These are phyloP conservation scores for Anethum foeniculum DNA, from an alignment of 140 eudicot species.

Conservation along the genomic window DNA sequence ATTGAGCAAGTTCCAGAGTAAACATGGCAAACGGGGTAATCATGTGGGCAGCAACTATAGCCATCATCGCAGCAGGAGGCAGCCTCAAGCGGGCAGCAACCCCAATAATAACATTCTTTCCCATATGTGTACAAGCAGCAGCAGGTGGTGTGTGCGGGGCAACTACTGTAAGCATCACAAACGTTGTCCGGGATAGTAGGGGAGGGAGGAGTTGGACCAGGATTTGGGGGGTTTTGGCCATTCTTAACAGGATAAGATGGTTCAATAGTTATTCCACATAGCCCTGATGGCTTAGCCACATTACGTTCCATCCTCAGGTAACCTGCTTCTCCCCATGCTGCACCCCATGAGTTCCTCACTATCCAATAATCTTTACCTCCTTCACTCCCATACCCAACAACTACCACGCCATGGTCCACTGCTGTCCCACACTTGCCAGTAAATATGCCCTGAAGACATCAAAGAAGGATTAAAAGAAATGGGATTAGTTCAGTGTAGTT, in stretches of 20 bases:
- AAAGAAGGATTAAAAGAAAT: background rate
- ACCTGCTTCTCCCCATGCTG: conserved; percentile 51
- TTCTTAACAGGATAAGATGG: conserved; percentile 47
- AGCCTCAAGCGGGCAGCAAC: conserved; percentile 53
- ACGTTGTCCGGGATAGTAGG: conserved; percentile 25
- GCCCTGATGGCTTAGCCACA: conserved; percentile 18
- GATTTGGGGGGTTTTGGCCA: conserved; percentile 47
- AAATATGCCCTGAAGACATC: conserved; percentile 31
- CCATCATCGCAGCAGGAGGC: conserved; percentile 58
- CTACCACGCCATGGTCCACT: conserved; percentile 40
- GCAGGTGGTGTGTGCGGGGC: conserved; percentile 42
- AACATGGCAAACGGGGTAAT: conserved; percentile 47
- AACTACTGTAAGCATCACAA: conserved; percentile 35
- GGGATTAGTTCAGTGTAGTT: background rate
- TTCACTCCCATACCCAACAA: conserved; percentile 41
- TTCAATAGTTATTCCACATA: conserved; percentile 42
- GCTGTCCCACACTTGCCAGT: conserved; percentile 33
- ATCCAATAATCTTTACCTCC: conserved; percentile 43
- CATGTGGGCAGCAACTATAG: conserved; percentile 55
- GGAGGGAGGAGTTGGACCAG: conserved; percentile 59
- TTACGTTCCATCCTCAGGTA: conserved; percentile 52
- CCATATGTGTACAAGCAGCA: conserved; percentile 34
- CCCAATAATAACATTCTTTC: conserved; percentile 36
- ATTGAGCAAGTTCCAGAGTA: conserved; percentile 37
- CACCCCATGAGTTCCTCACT: conserved; percentile 49